Evolutionary conservation across 306 rosid genomes (phyloP), one percentile per base, ranked within the genome.

Genomic region (Arachis hypogaea): DNA sequence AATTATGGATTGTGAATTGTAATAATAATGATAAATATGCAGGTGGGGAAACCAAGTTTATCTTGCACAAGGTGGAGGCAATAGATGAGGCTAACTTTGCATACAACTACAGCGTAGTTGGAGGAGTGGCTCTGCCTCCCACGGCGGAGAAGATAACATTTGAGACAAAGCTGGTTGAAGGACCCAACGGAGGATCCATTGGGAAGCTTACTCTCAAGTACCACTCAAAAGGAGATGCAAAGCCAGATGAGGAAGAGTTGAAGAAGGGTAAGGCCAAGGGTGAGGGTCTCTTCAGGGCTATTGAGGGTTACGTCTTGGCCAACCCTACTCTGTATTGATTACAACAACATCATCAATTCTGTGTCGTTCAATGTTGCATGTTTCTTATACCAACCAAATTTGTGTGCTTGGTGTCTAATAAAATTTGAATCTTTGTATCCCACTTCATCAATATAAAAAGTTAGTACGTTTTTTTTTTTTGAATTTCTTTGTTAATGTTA

Each of bases 281-380:
- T 1, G 86, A 82, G 22, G 75, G 60, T 6, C 81, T 82, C 36
- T 82, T 82, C 76, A 82, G 70, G 76, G 83, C 81, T 72, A 55
- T 82, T n/a, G 86, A 82, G 33, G 78, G 47, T 11, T 82, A 78
- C n/a, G 69, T 82, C 68, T 59, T 78, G 78, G 83, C 81, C 10
- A 57, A 78, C 72, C 83, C 81, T 22, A 36, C 66, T 22, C 28
- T 22, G 1, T 22, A 22, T 22, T 22, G 28, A 22, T 22, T 22
- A 22, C 28, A 22, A 22, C 28, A 22, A 22, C 28, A 22, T 22
- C 28, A 22, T 22, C 28, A 22, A 22, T 22, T 22, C 28, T 22
- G 1, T 22, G 28, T 22, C 1, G 28, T 22, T 22, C 28, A 22
- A 22, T 22, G 28, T 22, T 22, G 28, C 28, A 22, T 22, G 28